phyloP scores from a whole-genome alignment of 345 rosid species.

The Odontarrhena argentea region DNA sequence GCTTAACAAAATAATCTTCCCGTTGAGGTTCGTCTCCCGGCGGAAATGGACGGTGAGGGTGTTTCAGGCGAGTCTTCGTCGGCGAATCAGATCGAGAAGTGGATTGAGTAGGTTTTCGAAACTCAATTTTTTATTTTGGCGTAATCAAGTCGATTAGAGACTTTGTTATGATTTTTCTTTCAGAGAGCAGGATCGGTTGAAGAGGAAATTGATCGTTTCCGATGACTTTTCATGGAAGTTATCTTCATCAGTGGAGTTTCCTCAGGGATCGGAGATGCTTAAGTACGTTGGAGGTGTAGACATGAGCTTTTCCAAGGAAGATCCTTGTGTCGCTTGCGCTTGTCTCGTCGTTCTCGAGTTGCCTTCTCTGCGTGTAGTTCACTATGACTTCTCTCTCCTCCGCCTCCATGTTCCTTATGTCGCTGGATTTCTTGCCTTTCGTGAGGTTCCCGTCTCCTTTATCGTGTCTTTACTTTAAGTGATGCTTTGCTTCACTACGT shows the following conservation, averaged over 20 bases:
- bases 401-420: slow-evolving; percentile 67
- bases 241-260: slow-evolving; percentile 22
- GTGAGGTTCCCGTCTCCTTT: slow-evolving; percentile 55
- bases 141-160: not conserved
- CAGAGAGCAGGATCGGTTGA: slow-evolving; percentile 66
- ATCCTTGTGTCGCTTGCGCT: slow-evolving; percentile 67
- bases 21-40: slow-evolving; percentile 12
- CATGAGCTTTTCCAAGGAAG: slow-evolving; percentile 77
- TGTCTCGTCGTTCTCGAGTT: slow-evolving; percentile 74
- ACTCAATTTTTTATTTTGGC: not conserved
- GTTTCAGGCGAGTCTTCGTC: slow-evolving; percentile 28
- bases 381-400: slow-evolving; percentile 53
- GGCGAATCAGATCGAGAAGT: slow-evolving; percentile 27
- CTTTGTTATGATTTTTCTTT: slow-evolving; percentile 10
- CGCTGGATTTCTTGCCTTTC: slow-evolving; percentile 86
- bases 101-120: slow-evolving; percentile 39
- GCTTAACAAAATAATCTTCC: not conserved
- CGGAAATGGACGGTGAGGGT: slow-evolving; percentile 29
- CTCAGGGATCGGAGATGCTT: slow-evolving; percentile 42
- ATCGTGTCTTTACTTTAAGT: not conserved
- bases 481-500: slow-evolving; percentile 20
- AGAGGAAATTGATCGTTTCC: slow-evolving; percentile 54
- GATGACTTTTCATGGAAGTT: slow-evolving; percentile 69
- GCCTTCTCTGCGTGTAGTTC: slow-evolving; percentile 50
- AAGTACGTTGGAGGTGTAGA: slow-evolving; percentile 92